Evolutionary conservation across 2,329 filamentous ascomycete species (phyloP).

Genomic region (Elsinoe fawcettii): DNA sequence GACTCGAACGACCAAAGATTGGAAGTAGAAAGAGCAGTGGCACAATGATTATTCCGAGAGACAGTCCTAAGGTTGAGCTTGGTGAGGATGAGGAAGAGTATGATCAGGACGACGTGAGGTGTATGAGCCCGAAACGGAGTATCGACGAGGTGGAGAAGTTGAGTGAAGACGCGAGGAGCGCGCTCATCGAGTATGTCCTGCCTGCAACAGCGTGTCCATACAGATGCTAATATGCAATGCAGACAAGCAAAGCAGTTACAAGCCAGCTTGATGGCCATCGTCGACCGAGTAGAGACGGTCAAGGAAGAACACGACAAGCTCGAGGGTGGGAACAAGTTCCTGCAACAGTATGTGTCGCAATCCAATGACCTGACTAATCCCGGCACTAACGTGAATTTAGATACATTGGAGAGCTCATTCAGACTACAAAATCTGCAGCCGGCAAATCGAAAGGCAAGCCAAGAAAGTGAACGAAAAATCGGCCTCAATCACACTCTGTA

Average conservation of each 20-base stretch:
- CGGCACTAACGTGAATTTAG: constrained; percentile 40
- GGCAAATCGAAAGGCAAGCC: constrained; percentile 43
- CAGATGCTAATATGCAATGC: constrained; percentile 4
- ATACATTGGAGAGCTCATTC: constrained; percentile 94
- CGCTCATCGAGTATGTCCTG: constrained; percentile 51
- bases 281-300: constrained; percentile 89
- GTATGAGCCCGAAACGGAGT: constrained; percentile 88
- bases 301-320: constrained; percentile 94
- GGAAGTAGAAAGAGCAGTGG: constrained; percentile 69
- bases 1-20: constrained; percentile 51
- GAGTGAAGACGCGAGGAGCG: constrained; percentile 67
- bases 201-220: neutral
- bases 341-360: constrained; percentile 55
- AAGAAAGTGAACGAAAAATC: constrained; percentile 1
- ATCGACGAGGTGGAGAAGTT: constrained; percentile 85
- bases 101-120: constrained; percentile 78
- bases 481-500: neutral
- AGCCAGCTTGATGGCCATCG: constrained; percentile 78
- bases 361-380: neutral
- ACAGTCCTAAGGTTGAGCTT: constrained; percentile 61
- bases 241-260: constrained; percentile 87
- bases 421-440: constrained; percentile 52
- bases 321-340: constrained; percentile 91
- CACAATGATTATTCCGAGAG: constrained; percentile 69
- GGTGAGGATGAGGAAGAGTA: constrained; percentile 59